Conservation (phyloP, 208 protist genomes). For the Trypanosoma mega region DNA sequence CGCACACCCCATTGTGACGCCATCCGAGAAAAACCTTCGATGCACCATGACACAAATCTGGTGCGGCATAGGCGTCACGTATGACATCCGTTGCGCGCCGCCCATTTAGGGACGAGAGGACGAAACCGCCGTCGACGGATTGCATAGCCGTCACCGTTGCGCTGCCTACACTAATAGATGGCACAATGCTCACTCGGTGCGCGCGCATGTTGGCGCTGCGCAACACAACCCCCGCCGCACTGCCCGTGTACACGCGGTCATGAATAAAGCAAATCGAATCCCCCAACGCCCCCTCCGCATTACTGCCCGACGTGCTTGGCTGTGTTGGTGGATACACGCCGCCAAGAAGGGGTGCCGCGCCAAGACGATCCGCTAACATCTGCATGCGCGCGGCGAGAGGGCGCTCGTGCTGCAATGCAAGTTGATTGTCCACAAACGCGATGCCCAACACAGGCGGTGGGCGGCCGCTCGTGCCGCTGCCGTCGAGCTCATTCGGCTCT, state of each 20-base stretch:
- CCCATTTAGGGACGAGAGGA: conserved; percentile 40
- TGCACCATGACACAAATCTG: conserved; percentile 56
- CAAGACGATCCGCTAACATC: conserved; percentile 40
- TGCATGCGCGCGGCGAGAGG: conserved; percentile 59
- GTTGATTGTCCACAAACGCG: conserved; percentile 59
- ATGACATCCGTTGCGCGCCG: conserved; percentile 62
- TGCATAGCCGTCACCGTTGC: conserved; percentile 37
- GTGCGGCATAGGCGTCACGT: conserved; percentile 47
- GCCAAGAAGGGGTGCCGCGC: conserved; percentile 55
- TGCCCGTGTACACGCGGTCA: conserved; percentile 77
- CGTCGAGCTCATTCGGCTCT: conserved; percentile 53
- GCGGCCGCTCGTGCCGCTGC: conserved; percentile 23
- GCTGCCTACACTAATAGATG: conserved; percentile 64
- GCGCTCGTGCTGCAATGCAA: conserved; percentile 75
- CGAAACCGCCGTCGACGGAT: conserved; percentile 37
- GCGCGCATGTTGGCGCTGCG: conserved; percentile 66
- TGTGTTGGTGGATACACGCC: conserved; percentile 72
- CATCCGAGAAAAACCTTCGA: conserved; percentile 74
- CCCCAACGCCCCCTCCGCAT: conserved; percentile 30
- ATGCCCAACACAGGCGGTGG: conserved; percentile 57
- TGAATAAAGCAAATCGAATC: conserved; percentile 86
- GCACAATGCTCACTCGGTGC: conserved; percentile 58
- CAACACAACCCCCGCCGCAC: conserved; percentile 67
- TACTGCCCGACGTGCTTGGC: conserved; percentile 2
- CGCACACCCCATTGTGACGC: conserved; percentile 36